Percentiles rank a stretch among this genome's conserved stretches.
Conservation (phyloP, 441 rosid genomes). For the Isatis lusitanica region DNA sequence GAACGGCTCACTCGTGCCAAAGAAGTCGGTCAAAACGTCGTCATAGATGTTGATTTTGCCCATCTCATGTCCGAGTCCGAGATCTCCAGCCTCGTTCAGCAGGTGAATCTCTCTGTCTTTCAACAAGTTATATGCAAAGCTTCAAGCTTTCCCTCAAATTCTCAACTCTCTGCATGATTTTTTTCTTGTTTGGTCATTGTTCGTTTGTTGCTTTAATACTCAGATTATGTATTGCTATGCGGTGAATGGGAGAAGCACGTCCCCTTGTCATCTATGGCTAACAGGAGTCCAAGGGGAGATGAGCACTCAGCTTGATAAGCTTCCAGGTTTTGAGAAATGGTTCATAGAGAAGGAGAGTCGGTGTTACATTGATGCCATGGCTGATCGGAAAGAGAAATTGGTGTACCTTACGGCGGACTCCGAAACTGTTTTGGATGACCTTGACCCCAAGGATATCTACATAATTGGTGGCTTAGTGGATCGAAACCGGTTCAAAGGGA, state of each 20-base stretch:
- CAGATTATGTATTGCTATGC: conserved; percentile 96
- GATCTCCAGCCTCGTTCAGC: conserved; percentile 85
- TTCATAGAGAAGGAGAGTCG: conserved; percentile 69
- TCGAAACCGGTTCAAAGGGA: conserved; percentile 85
- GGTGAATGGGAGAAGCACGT: conserved; percentile 61
- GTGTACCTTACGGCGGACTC: conserved; percentile 93
- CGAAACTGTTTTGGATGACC: conserved; percentile 66
- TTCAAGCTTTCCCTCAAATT: background rate
- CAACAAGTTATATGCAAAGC: background rate
- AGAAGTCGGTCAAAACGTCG: conserved; percentile 62
- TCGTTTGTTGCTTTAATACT: conserved; percentile 11
- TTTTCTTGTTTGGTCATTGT: background rate
- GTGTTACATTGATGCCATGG: conserved; percentile 71
- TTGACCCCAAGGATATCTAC: conserved; percentile 56
- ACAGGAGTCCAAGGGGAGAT: conserved; percentile 75
- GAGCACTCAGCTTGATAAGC: conserved; percentile 62
- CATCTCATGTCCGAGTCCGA: conserved; percentile 73
- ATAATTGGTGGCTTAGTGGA: conserved; percentile 89
- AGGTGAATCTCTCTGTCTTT: conserved; percentile 34
- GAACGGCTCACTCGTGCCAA: conserved; percentile 59
- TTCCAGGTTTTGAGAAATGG: conserved; percentile 91
- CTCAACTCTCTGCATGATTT: background rate
- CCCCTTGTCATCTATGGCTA: conserved; percentile 79
- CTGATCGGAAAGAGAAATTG: conserved; percentile 60
- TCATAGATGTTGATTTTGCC: conserved; percentile 79